Base-by-base conservation (phyloP, 108 stramenopile species). In the Nitzschia palea region DNA sequence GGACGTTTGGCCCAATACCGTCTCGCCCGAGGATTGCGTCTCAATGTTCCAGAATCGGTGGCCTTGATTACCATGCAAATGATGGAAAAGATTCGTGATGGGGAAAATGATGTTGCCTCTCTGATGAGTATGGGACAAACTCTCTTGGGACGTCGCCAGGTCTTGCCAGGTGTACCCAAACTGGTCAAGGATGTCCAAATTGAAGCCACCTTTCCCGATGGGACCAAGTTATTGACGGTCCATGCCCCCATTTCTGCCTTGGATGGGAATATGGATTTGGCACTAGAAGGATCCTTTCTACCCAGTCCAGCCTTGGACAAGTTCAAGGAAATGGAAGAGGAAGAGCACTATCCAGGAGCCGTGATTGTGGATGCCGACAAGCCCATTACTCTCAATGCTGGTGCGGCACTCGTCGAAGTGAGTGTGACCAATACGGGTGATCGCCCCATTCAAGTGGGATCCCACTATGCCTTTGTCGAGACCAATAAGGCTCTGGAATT, bases 201-300 rank as follows among this genome's bases (percentile, higher is more conserved):
- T 34, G 98, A 99, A 83, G 97, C 91, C 22, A 98, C 97, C 37
- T 99, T 99, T 84, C 96, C 95, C 0, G 98, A 98, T 78, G 98
- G 98, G 1, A 98, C 98, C 53, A 98, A 98, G 68, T 76, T 98
- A n/a, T 62, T 97, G 29, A 98, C 98, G 27, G 84, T 98, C 3
- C 95, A 97, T 68, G 57, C 82, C 55, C 98, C 98, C 18, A 94
- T 97, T 65, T 53, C 70, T 8, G 50, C 47, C 25, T 62, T 77
- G 27, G 79, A 91, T 63, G 98, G 98, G 2, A 86, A 98, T 80
- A 58, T 98, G 58, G 59, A 61, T 28, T 58, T 88, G 73, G 98
- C 98, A 1, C 66, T 97, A 60, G 84, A 92, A 62, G 97, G 96
- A 54, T 91, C 88, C 14, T 97, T 94, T 67, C 70, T 97, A 36